These are phyloP conservation scores for Pseudogymnoascus sp. DNA, from an alignment of 2,329 filamentous ascomycete genomes.

Conservation along the genomic window DNA sequence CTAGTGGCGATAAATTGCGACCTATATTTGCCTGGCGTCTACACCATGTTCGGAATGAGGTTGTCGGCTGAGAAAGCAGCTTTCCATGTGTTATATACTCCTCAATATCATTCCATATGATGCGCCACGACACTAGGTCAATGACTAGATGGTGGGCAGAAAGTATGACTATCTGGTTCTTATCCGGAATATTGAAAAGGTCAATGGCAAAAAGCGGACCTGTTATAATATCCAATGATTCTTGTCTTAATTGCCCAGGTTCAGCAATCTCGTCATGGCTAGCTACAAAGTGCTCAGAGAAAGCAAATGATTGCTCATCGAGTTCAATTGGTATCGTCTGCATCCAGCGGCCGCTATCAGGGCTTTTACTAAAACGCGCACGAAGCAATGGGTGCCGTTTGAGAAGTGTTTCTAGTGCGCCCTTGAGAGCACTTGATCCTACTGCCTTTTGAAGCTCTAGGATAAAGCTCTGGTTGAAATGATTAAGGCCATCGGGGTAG, in stretches of 20 bases:
- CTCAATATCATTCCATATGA: slow-evolving; percentile 31
- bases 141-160: slow-evolving; percentile 23
- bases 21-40: slow-evolving; percentile 22
- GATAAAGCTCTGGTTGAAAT: slow-evolving; percentile 24
- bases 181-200: slow-evolving; percentile 14
- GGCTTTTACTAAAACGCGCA: slow-evolving; percentile 27
- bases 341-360: slow-evolving; percentile 24
- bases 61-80: slow-evolving; percentile 14
- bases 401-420: slow-evolving; percentile 27
- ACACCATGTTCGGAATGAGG: slow-evolving; percentile 29
- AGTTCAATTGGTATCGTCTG: slow-evolving; percentile 24
- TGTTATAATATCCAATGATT: slow-evolving; percentile 13
- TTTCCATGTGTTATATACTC: slow-evolving; percentile 20
- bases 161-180: slow-evolving; percentile 14
- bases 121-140: slow-evolving; percentile 31
- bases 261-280: slow-evolving; percentile 22
- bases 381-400: slow-evolving; percentile 32
- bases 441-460: slow-evolving; percentile 11
- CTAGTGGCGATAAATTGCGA: not conserved
- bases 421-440: not conserved
- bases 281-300: slow-evolving; percentile 35
- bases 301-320: slow-evolving; percentile 25
- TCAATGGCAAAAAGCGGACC: slow-evolving; percentile 19
- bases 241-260: slow-evolving; percentile 27
- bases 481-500: slow-evolving; percentile 12